Evolutionary conservation across 1,284 basidiomycete species (phyloP).

Genomic region (Apiotrichum akiyoshidainum): DNA sequence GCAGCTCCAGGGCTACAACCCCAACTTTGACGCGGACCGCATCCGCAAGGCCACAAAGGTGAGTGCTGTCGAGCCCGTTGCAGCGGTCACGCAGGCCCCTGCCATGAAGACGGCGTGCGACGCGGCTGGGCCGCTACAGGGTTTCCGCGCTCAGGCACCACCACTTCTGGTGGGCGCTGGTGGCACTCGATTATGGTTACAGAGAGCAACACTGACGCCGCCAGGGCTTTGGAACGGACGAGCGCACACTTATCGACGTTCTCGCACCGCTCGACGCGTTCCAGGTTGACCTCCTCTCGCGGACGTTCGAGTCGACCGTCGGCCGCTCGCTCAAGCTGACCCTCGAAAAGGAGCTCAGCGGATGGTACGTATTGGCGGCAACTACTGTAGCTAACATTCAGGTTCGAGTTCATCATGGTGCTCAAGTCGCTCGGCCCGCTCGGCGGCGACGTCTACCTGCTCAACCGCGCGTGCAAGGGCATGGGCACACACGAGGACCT

Average conservation of each 20-base stretch:
- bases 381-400: conserved; percentile 13
- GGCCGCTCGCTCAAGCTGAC: conserved; percentile 43
- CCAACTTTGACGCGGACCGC: conserved; percentile 48
- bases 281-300: conserved; percentile 47
- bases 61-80: conserved; percentile 6
- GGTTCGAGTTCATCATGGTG: conserved; percentile 49
- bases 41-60: conserved; percentile 52
- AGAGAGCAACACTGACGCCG: conserved; percentile 2
- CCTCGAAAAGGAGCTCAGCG: conserved; percentile 50
- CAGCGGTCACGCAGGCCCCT: no score
- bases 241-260: conserved; percentile 44
- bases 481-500: conserved; percentile 51
- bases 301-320: conserved; percentile 46
- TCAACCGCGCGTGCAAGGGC: conserved; percentile 47
- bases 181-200: neutral
- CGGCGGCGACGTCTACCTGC: conserved; percentile 44
- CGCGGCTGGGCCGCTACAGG: no score
- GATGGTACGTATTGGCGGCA: conserved; percentile 34
- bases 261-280: conserved; percentile 47
- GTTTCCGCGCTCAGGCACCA: no score
- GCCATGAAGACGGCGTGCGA: no score
- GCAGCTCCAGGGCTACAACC: conserved; percentile 43
- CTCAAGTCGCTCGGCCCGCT: conserved; percentile 49
- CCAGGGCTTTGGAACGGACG: conserved; percentile 51
- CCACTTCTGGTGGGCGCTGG: no score